Evolutionary conservation across 371 early-diverging fungal species (phyloP).

Genomic region (Haplosporangium sp.): DNA sequence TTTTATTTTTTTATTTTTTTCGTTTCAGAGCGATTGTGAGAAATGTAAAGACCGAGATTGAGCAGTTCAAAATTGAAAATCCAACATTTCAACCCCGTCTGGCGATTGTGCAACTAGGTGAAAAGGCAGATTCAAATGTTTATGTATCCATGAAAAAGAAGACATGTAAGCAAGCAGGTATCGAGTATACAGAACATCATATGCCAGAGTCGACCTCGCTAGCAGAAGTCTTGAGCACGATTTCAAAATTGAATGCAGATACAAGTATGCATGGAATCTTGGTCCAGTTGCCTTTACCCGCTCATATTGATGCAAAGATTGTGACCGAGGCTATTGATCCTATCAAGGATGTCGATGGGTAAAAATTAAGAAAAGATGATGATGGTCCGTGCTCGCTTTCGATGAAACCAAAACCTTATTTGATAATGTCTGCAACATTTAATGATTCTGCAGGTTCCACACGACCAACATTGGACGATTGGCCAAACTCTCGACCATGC

Average conservation of each 20-base stretch:
- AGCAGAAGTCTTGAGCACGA: slow-evolving; percentile 61
- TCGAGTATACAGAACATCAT: slow-evolving; percentile 44
- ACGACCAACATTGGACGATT: slow-evolving; percentile 91
- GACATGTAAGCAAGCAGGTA: slow-evolving; percentile 77
- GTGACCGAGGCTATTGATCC: slow-evolving; percentile 87
- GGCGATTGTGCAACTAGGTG: slow-evolving; percentile 91
- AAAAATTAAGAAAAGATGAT: slow-evolving; percentile 15
- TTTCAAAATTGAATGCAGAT: slow-evolving; percentile 81
- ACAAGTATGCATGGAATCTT: slow-evolving; percentile 88
- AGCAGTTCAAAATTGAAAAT: slow-evolving; percentile 66
- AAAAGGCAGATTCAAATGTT: slow-evolving; percentile 89
- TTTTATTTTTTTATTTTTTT: neutral
- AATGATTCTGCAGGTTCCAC: slow-evolving; percentile 73
- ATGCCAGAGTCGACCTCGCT: slow-evolving; percentile 24
- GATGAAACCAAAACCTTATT: too few relatives aligned
- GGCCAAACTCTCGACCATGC: slow-evolving; percentile 79
- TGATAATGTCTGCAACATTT: too few relatives aligned
- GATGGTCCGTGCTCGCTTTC: neutral
- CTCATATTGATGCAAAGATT: slow-evolving; percentile 77
- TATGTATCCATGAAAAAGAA: slow-evolving; percentile 94
- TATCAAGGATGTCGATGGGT: slow-evolving; percentile 96
- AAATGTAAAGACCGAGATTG: slow-evolving; percentile 71
- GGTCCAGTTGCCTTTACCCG: slow-evolving; percentile 97
- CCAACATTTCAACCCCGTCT: slow-evolving; percentile 84
- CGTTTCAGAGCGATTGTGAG: slow-evolving; percentile 67